A percentile compares a stretch with the other conserved stretches of the same genome.
Evolutionary conservation across 106 monocot species (phyloP).

Genomic region (Dioscorea zingiberensis): DNA sequence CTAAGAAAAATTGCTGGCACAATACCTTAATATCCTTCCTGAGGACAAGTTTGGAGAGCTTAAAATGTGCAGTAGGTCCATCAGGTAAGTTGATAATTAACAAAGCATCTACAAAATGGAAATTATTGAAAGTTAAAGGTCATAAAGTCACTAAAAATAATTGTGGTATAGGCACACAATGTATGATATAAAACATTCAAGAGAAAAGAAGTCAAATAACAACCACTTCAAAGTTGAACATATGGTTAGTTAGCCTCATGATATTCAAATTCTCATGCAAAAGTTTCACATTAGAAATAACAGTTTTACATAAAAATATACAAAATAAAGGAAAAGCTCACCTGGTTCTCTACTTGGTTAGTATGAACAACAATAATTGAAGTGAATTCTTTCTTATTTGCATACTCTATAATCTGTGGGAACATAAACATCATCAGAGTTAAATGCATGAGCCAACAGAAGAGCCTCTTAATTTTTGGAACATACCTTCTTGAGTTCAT

Average conservation of each 20-base stretch:
- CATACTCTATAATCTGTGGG: slow-evolving; percentile 84
- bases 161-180: background rate
- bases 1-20: too few species aligned
- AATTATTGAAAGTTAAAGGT: background rate
- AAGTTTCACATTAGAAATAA: too few species aligned
- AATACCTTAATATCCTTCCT: slow-evolving; percentile 65
- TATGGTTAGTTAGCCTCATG: too few species aligned
- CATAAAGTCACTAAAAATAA: background rate
- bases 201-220: too few species aligned
- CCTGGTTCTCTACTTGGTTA: slow-evolving; percentile 88
- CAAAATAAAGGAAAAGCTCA: slow-evolving; percentile 17
- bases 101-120: slow-evolving; percentile 46
- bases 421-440: background rate
- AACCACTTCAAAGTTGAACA: too few species aligned
- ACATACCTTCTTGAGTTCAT: slow-evolving; percentile 85
- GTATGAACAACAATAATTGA: slow-evolving; percentile 77
- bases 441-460: background rate
- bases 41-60: slow-evolving; percentile 79
- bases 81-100: slow-evolving; percentile 63
- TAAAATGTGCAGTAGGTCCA: slow-evolving; percentile 96
- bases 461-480: background rate
- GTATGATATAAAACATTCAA: slow-evolving; percentile 12
- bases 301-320: too few species aligned
- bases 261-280: too few species aligned
- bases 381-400: slow-evolving; percentile 82